Percentiles rank a stretch among this genome's conserved stretches.
Conservation (phyloP, 371 early-diverging fungal genomes). For the Scutellospora calospora region DNA sequence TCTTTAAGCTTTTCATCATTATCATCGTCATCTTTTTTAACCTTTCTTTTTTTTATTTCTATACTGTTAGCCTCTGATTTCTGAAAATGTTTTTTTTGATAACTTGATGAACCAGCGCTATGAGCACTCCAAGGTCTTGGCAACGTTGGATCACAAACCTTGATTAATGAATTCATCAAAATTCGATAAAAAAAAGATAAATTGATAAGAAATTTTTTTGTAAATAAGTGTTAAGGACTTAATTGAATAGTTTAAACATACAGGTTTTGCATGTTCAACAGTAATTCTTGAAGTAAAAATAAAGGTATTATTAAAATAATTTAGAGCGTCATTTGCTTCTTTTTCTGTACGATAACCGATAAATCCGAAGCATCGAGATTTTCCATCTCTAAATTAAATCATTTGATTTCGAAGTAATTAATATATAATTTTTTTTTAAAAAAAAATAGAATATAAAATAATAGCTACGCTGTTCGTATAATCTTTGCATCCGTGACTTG, state of each 20-base stretch:
- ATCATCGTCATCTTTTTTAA: conserved; percentile 45
- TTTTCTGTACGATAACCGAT: conserved; percentile 90
- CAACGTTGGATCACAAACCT: conserved; percentile 79
- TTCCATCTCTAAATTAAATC: conserved; percentile 65
- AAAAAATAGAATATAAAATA: not conserved
- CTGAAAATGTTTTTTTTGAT: conserved; percentile 51
- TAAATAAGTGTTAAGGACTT: not conserved
- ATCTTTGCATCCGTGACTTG: conserved; percentile 94
- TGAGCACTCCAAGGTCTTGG: conserved; percentile 92
- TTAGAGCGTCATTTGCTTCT: conserved; percentile 82
- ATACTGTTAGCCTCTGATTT: not conserved
- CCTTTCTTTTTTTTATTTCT: conserved; percentile 34
- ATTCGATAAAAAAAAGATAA: not conserved
- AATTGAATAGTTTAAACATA: conserved; percentile 48
- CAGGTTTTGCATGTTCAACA: conserved; percentile 90
- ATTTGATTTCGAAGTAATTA: not conserved
- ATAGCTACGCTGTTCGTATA: conserved; percentile 77
- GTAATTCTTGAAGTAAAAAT: conserved; percentile 88
- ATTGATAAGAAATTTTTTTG: not conserved
- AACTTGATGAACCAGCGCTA: conserved; percentile 80
- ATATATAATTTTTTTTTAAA: not conserved
- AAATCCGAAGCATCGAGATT: conserved; percentile 90
- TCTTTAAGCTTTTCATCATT: conserved; percentile 86
- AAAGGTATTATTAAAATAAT: conserved; percentile 90
- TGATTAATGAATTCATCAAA: not conserved